Percentiles rank a stretch among this genome's conserved stretches.
These are phyloP conservation scores for Syzygium oleosum DNA, from an alignment of 345 rosid species.

Conservation along the genomic window DNA sequence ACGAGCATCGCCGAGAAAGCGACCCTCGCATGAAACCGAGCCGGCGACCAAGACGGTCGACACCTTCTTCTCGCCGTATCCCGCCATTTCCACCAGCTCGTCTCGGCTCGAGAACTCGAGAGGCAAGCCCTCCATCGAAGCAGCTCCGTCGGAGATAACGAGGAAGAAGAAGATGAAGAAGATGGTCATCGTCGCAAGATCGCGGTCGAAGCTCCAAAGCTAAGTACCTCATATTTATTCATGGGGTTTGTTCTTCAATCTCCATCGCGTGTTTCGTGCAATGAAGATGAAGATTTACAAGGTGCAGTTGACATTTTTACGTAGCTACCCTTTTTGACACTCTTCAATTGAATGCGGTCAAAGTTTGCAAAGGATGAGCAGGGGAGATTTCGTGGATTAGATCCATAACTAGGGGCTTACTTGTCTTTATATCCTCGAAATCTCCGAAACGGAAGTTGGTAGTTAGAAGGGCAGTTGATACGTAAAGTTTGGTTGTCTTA, in stretches of 20 bases:
- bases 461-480: background rate
- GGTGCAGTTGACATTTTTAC: background rate
- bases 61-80: slow-evolving; percentile 62
- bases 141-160: background rate
- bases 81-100: slow-evolving; percentile 53
- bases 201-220: background rate
- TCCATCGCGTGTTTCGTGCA: background rate
- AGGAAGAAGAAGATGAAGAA: slow-evolving; percentile 1
- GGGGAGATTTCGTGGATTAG: background rate
- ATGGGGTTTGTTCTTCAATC: background rate
- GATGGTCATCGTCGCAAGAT: background rate
- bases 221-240: background rate
- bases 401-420: background rate
- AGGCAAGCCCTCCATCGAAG: slow-evolving; percentile 3
- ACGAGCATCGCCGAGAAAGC: background rate
- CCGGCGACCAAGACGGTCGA: slow-evolving; percentile 54
- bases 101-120: slow-evolving; percentile 23
- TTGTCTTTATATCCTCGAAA: background rate
- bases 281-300: background rate
- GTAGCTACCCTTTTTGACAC: background rate
- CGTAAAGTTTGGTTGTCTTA: background rate
- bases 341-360: background rate
- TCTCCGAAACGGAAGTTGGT: background rate
- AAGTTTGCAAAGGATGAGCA: background rate
- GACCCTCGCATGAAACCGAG: slow-evolving; percentile 21